These are phyloP conservation scores for Phytophthora vignae DNA, from an alignment of 352 stramenopile genomes.

Conservation along the genomic window DNA sequence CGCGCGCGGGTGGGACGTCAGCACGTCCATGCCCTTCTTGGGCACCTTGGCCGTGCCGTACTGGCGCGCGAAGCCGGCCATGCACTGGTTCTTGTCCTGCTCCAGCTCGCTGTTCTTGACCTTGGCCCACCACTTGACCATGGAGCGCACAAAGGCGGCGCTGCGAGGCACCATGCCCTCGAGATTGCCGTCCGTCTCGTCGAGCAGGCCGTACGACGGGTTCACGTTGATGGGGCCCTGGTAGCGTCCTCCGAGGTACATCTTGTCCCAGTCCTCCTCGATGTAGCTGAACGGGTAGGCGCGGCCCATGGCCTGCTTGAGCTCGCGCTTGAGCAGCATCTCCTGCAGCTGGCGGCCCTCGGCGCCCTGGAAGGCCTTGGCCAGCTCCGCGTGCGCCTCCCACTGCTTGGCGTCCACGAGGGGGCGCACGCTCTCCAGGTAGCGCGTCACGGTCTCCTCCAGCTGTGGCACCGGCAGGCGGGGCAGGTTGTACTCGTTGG, in stretches of 20 bases:
- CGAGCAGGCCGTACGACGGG: conserved; percentile 85
- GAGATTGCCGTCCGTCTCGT: conserved; percentile 83
- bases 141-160: conserved; percentile 81
- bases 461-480: conserved; percentile 90
- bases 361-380: conserved; percentile 58
- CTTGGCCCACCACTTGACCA: conserved; percentile 90
- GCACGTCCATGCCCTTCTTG: conserved; percentile 70
- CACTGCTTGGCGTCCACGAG: conserved; percentile 77
- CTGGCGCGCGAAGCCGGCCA: conserved; percentile 89
- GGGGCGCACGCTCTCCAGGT: conserved; percentile 80
- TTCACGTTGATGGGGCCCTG: conserved; percentile 93
- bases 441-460: conserved; percentile 90
- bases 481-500: conserved; percentile 82
- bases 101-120: conserved; percentile 90
- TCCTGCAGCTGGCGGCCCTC: conserved; percentile 74
- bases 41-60: conserved; percentile 89
- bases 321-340: conserved; percentile 70
- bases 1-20: conserved; percentile 78
- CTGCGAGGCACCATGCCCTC: conserved; percentile 74
- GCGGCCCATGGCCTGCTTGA: conserved; percentile 78
- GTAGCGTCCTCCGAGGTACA: conserved; percentile 92
- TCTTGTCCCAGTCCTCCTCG: conserved; percentile 91
- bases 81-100: conserved; percentile 92
- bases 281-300: conserved; percentile 95
- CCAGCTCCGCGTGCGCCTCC: conserved; percentile 69